phyloP scores from a whole-genome alignment of 768 basidiomycete genomes.

The Xerocomus brunneocitrinus region DNA sequence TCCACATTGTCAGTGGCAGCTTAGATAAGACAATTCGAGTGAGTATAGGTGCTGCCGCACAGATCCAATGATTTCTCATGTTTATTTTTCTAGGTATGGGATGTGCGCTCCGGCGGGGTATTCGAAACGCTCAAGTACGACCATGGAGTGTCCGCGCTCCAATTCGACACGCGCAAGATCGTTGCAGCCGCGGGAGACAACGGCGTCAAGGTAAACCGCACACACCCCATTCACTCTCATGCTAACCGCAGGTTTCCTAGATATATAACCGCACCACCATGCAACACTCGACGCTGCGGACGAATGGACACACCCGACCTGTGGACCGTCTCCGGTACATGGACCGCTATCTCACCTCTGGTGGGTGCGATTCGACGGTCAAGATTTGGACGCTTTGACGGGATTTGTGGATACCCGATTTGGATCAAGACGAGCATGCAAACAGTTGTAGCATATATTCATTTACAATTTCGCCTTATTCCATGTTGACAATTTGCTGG shows the following conservation, averaged over 20 bases:
- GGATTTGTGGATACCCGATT: constrained; percentile 12
- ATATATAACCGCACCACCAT: constrained; percentile 93
- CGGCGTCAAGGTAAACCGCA: constrained; percentile 67
- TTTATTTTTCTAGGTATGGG: constrained; percentile 72
- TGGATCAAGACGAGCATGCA: constrained; percentile 18
- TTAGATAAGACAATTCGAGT: constrained; percentile 91
- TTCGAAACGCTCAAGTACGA: constrained; percentile 90
- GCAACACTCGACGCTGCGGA: constrained; percentile 77
- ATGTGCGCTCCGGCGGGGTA: constrained; percentile 83
- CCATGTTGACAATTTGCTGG: not conserved
- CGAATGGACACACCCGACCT: constrained; percentile 92
- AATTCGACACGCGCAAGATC: constrained; percentile 94
- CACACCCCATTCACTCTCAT: not conserved
- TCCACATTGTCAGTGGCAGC: constrained; percentile 88
- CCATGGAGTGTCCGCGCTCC: constrained; percentile 82
- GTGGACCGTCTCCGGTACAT: constrained; percentile 89
- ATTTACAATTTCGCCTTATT: constrained; percentile 10
- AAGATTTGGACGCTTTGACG: constrained; percentile 90
- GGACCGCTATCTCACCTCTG: constrained; percentile 91
- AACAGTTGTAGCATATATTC: constrained; percentile 27
- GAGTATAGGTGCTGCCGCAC: constrained; percentile 24
- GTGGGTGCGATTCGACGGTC: constrained; percentile 78
- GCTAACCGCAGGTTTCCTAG: constrained; percentile 35
- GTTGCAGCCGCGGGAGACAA: constrained; percentile 92
- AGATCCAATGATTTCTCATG: not conserved